Conservation (phyloP, 2,329 filamentous ascomycete species). For the Sphaerostilbella broomeana region DNA sequence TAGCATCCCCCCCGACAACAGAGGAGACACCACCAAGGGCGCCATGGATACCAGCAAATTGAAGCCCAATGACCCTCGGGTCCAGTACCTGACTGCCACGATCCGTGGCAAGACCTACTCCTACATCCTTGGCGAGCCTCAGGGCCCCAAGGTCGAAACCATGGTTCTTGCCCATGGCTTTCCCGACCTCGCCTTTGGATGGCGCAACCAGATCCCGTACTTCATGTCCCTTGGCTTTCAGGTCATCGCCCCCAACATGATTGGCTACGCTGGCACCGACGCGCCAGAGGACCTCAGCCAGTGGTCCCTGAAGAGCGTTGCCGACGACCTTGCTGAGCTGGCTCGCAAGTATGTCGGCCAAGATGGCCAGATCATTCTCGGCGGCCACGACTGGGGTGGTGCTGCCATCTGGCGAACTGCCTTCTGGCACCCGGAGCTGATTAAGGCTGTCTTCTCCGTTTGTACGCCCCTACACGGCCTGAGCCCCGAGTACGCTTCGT, state of each 20-base stretch:
- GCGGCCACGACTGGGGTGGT: constrained; percentile 93
- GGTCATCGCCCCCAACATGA: constrained; percentile 77
- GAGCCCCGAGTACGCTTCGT: constrained; percentile 41
- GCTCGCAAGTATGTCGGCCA: constrained; percentile 47
- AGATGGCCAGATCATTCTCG: constrained; percentile 61
- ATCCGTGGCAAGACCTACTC: constrained; percentile 67
- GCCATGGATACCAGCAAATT: constrained; percentile 60
- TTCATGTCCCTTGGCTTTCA: constrained; percentile 66
- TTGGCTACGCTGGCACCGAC: constrained; percentile 76
- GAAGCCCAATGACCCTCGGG: constrained; percentile 56
- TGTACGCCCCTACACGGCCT: constrained; percentile 70
- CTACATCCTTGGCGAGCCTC: constrained; percentile 51
- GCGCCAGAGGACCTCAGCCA: constrained; percentile 54
- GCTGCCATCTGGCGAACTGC: constrained; percentile 67
- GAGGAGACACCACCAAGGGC: no score
- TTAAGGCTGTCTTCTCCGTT: constrained; percentile 70
- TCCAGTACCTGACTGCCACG: constrained; percentile 55
- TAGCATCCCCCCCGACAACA: no score
- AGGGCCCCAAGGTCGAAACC: constrained; percentile 38
- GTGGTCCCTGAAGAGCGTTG: constrained; percentile 67
- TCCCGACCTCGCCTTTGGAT: constrained; percentile 76
- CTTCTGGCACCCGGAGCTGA: constrained; percentile 64
- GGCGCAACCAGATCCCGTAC: constrained; percentile 81
- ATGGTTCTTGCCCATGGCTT: constrained; percentile 64
- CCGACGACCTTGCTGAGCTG: constrained; percentile 69